phyloP scores from a whole-genome alignment of 2,329 filamentous ascomycete genomes.

The Aureobasidium vineae region DNA sequence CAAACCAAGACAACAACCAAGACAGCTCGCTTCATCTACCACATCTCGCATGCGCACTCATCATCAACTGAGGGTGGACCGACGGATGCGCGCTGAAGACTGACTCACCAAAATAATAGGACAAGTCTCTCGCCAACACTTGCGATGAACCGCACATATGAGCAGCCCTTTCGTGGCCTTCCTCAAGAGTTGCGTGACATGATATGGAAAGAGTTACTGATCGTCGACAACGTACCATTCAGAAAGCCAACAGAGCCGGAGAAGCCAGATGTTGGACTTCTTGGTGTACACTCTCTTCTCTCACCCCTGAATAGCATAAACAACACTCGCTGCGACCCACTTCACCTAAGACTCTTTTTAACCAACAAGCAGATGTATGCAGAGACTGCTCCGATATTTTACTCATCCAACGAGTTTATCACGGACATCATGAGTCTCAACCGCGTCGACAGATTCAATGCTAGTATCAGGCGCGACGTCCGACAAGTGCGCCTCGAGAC shows the following conservation, averaged over 20 bases:
- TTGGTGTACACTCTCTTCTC: background rate
- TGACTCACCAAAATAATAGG: background rate
- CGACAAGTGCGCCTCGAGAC: conserved; percentile 9
- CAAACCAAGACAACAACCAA: background rate
- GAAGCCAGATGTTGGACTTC: background rate
- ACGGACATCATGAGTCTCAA: background rate
- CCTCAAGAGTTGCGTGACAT: conserved; percentile 17
- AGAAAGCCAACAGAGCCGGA: background rate
- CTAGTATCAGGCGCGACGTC: background rate
- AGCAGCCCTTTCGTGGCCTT: conserved; percentile 10
- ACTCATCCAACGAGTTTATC: conserved; percentile 6
- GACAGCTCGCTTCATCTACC: background rate
- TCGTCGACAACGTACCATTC: background rate
- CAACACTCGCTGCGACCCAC: background rate
- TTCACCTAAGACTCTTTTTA: conserved; percentile 4
- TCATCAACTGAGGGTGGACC: conserved; percentile 20
- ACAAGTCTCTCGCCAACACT: background rate
- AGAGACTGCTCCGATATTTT: conserved; percentile 5
- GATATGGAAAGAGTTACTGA: conserved; percentile 7
- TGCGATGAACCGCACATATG: background rate
- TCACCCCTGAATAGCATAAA: background rate
- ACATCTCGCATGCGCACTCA: background rate
- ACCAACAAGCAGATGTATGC: conserved; percentile 1
- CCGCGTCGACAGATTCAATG: background rate
- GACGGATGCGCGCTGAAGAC: background rate